Evolutionary conservation across 495 filamentous ascomycete genomes (phyloP).

Genomic region (Glutinoglossum americanum): DNA sequence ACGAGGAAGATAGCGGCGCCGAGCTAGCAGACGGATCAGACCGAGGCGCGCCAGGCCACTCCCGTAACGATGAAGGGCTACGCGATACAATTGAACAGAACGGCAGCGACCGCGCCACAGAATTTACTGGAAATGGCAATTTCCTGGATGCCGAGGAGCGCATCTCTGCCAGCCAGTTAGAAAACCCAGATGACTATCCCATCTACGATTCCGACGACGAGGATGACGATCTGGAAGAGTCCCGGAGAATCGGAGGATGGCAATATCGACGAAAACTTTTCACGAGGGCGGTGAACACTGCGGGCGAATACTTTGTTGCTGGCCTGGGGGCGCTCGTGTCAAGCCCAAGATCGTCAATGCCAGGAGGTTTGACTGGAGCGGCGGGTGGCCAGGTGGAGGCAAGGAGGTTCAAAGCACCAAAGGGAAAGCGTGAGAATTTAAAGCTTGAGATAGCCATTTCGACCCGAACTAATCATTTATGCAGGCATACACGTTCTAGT

Average conservation of each 20-base stretch:
- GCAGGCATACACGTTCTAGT: conserved; percentile 78
- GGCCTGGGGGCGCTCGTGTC: conserved; percentile 33
- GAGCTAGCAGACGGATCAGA: conserved; percentile 12
- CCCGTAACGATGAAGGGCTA: conserved; percentile 14
- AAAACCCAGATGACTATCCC: conserved; percentile 45
- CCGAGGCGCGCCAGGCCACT: conserved; percentile 6
- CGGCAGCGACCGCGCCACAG: conserved; percentile 9
- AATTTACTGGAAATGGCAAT: conserved; percentile 25
- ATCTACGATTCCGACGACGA: conserved; percentile 88
- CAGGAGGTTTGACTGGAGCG: conserved; percentile 23
- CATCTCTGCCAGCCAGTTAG: conserved; percentile 35
- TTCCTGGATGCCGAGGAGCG: conserved; percentile 57
- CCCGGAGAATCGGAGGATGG: conserved; percentile 47
- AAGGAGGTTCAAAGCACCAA: conserved; percentile 63
- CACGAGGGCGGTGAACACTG: conserved; percentile 22
- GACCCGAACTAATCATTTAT: not conserved
- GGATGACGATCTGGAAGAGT: conserved; percentile 47
- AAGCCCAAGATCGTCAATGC: conserved; percentile 34
- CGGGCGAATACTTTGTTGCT: conserved; percentile 20
- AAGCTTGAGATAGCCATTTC: not conserved
- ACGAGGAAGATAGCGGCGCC: conserved; percentile 37
- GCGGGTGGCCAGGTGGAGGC: conserved; percentile 27
- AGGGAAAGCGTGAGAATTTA: conserved; percentile 49
- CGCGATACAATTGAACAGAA: conserved; percentile 25
- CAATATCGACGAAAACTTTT: conserved; percentile 38